Evolutionary conservation across 1,284 basidiomycete genomes (phyloP).

Genomic region (Taiwanofungus camphoratus): DNA sequence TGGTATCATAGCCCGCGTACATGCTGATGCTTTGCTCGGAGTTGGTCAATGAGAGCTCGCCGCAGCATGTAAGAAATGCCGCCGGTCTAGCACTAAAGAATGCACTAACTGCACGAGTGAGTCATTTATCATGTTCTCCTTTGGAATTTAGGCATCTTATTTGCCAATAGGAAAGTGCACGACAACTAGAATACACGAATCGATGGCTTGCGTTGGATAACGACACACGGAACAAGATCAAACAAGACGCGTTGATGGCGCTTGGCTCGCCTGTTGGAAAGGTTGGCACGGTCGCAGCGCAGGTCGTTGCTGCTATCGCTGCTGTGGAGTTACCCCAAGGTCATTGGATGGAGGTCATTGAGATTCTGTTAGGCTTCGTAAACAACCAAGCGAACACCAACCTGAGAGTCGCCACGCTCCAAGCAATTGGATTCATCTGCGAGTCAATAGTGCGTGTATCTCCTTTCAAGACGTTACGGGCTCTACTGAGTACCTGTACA

Average conservation of each 20-base stretch:
- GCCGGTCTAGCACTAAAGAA: constrained; percentile 98
- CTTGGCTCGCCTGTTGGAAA: constrained; percentile 72
- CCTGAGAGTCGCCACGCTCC: constrained; percentile 85
- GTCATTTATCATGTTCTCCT: constrained; percentile 29
- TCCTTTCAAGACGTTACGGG: constrained; percentile 4
- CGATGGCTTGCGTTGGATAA: constrained; percentile 79
- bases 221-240: constrained; percentile 77
- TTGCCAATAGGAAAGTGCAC: constrained; percentile 60
- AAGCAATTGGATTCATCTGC: constrained; percentile 96
- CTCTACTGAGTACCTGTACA: constrained; percentile 4
- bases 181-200: constrained; percentile 72
- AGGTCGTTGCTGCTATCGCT: constrained; percentile 92
- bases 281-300: constrained; percentile 85
- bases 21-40: constrained; percentile 83
- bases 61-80: constrained; percentile 83
- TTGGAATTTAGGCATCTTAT: constrained; percentile 11
- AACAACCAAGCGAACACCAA: constrained; percentile 74
- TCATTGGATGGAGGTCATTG: constrained; percentile 90
- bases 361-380: constrained; percentile 83
- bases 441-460: constrained; percentile 80
- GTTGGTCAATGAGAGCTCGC: constrained; percentile 69
- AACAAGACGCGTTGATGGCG: constrained; percentile 80
- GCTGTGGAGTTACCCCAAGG: constrained; percentile 86
- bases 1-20: constrained; percentile 69
- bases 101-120: constrained; percentile 82